Conservation (phyloP, 306 rosid genomes). For the Malus sylvestris region DNA sequence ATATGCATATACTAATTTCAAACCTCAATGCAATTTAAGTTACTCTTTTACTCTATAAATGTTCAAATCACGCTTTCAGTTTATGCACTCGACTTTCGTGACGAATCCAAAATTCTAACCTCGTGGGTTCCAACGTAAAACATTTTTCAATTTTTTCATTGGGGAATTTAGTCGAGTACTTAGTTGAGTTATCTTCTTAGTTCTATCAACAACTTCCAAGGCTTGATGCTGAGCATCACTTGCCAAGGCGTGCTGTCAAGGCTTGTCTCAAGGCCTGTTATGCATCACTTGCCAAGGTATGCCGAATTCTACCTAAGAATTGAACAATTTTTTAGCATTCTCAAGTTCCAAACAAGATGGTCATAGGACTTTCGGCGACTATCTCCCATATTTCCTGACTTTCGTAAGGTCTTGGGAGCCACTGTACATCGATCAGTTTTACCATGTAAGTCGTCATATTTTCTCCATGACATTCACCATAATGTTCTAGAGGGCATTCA, state of each 20-base stretch:
- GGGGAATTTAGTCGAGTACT: no score
- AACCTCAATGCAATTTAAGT: background rate
- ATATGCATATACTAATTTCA: no score
- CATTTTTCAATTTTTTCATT: background rate
- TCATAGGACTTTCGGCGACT: background rate
- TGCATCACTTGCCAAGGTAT: no score
- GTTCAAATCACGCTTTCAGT: background rate
- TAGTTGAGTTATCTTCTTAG: no score
- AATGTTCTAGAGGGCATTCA: background rate
- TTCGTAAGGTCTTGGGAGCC: background rate
- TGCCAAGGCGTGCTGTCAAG: no score
- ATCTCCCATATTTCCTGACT: no score
- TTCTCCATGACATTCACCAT: background rate
- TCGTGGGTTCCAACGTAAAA: no score
- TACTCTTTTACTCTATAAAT: background rate
- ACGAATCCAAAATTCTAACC: background rate
- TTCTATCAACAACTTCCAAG: background rate
- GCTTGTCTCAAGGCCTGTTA: no score
- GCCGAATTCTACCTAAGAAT: background rate
- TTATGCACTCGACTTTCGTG: no score
- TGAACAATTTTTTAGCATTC: background rate
- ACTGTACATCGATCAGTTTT: no score
- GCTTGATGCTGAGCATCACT: background rate
- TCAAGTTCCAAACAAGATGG: background rate
- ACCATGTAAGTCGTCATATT: background rate